Evolutionary conservation across 2,329 filamentous ascomycete genomes (phyloP).

Genomic region (Calonectria honghensis): DNA sequence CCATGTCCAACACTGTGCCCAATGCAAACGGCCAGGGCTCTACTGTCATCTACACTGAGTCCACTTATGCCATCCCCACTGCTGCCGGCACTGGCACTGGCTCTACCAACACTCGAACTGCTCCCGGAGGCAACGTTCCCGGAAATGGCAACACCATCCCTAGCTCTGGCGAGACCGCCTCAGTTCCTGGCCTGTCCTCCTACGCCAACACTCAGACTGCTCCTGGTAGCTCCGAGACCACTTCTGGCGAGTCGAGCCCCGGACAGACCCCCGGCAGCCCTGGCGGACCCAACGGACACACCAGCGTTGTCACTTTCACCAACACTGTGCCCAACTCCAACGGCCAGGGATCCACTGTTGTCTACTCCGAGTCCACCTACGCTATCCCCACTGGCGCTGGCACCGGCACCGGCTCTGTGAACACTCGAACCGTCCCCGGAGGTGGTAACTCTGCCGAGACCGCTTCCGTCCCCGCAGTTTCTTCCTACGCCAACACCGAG

Average conservation of each 20-base stretch:
- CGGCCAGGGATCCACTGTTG: slow-evolving; percentile 34
- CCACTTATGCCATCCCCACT: slow-evolving; percentile 43
- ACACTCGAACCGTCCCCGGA: slow-evolving; percentile 18
- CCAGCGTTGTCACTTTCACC: slow-evolving; percentile 31
- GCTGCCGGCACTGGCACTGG: slow-evolving; percentile 23
- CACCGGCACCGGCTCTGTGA: slow-evolving; percentile 18
- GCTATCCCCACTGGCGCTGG: slow-evolving; percentile 15
- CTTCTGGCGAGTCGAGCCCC: neutral
- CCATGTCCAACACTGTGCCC: slow-evolving; percentile 41
- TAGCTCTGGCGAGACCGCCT: slow-evolving; percentile 10
- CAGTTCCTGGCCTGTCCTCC: slow-evolving; percentile 11
- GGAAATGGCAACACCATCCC: neutral
- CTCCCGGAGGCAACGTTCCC: neutral
- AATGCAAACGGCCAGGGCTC: slow-evolving; percentile 44
- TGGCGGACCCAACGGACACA: slow-evolving; percentile 24
- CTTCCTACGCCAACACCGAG: neutral
- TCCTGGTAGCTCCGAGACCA: neutral
- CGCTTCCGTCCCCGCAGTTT: slow-evolving; percentile 26
- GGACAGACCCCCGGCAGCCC: slow-evolving; percentile 6
- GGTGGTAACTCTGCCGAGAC: slow-evolving; percentile 21
- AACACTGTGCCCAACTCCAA: slow-evolving; percentile 34
- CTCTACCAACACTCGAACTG: slow-evolving; percentile 5
- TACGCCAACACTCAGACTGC: neutral
- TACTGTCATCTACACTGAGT: slow-evolving; percentile 41
- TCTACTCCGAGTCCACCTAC: slow-evolving; percentile 34